Base-by-base conservation (phyloP, 1,284 basidiomycete species). In the Stygiomarasmius scandens region DNA sequence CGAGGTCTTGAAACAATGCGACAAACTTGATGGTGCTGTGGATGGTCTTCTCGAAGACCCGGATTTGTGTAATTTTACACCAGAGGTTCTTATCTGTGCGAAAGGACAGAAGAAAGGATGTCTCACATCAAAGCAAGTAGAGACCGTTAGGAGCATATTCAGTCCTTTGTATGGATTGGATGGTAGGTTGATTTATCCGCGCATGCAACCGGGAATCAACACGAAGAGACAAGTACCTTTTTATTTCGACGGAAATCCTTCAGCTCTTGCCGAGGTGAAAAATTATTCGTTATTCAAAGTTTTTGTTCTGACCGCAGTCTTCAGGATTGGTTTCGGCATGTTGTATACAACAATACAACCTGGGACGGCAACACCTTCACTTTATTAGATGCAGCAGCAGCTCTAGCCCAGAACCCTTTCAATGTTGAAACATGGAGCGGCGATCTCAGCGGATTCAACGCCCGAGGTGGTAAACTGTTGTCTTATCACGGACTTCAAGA, bases 21-120 rank as follows among this genome's bases (percentile, higher is more conserved):
- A 75, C 55, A 49, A n/a, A 0, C 51, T 74, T n/a, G 74, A 74
- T 53, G 74, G 73, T 16, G 64, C 69, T 8, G 36, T 36, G 32
- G 74, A 74, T 61, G 71, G 72, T 6, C 62, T 75, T 23, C 61
- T 75, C 43, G 60, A 64, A 20, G 67, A 73, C 43, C 70, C 70
- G 0, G 64, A 67, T 51, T 52, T 41, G 3, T 72, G 70, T 59
- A 45, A 63, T 12, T 72, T 70, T 54, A 52, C 55, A 14, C 69
- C 69, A 12, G 63, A 68, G 47, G 46, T 56, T 5, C 49, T 71
- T 20, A 49, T 67, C 8, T 71, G 69, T 38, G 16, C 16, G 16
- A 38, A 44, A 10, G 55, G 41, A 2, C 22, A 47, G 14, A 48
- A 27, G 29, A 45, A 14, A 24, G 34, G 32, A 12, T 63, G 63